Conservation (phyloP, 768 basidiomycete species). For the Calocybe indica region DNA sequence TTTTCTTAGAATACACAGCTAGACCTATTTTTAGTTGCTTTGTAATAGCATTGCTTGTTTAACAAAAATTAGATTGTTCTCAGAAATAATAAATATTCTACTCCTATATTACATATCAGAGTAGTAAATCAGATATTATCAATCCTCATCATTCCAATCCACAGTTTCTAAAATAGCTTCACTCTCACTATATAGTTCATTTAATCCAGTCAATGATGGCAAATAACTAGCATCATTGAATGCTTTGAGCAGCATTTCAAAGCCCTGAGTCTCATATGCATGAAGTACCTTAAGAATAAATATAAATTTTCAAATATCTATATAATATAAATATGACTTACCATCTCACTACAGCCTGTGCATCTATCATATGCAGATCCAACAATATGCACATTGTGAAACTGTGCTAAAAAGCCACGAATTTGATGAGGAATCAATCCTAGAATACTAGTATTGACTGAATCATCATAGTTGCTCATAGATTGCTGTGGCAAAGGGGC, state of each 20-base stretch:
- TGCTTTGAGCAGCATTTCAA: constrained; percentile 70
- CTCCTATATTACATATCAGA: too few relatives aligned
- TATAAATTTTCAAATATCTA: background rate
- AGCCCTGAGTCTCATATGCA: constrained; percentile 80
- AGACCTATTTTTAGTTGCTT: too few relatives aligned
- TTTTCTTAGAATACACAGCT: too few relatives aligned
- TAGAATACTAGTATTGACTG: constrained; percentile 49
- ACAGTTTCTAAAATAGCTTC: constrained; percentile 64
- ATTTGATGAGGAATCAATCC: constrained; percentile 93
- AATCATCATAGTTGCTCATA: constrained; percentile 14
- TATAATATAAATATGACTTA: constrained; percentile 27
- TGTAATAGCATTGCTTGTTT: too few relatives aligned
- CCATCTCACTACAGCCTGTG: constrained; percentile 84
- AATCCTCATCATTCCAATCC: constrained; percentile 73
- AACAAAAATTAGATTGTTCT: too few relatives aligned
- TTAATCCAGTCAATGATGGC: constrained; percentile 72
- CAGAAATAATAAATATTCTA: too few relatives aligned
- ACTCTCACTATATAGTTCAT: constrained; percentile 70
- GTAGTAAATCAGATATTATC: constrained; percentile 12
- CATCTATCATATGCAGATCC: constrained; percentile 86
- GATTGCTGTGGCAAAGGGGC: constrained; percentile 52
- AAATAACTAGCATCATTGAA: constrained; percentile 80
- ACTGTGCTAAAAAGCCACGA: constrained; percentile 84
- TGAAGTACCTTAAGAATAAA: constrained; percentile 53
- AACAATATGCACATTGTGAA: constrained; percentile 76